A percentile compares a stretch with the other conserved stretches of the same genome.
Evolutionary conservation across 306 rosid genomes (phyloP).

Genomic region (Trichosanthes cucumerina): DNA sequence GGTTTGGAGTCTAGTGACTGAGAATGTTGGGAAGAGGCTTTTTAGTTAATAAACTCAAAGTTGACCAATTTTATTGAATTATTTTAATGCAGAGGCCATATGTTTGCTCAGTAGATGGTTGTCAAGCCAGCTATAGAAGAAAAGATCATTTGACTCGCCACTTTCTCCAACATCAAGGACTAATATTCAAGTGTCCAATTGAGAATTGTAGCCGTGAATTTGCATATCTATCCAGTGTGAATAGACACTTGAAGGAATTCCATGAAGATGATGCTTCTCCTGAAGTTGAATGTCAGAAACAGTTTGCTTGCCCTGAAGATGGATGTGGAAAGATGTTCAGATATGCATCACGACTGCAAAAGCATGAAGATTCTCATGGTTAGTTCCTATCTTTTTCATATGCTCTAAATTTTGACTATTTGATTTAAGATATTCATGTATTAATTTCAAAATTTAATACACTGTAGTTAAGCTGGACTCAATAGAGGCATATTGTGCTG

Average conservation of each 20-base stretch:
- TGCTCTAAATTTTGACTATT: background rate
- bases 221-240: constrained; percentile 37
- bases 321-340: constrained; percentile 64
- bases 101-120: constrained; percentile 48
- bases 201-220: constrained; percentile 48
- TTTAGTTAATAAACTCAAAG: background rate
- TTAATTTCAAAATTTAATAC: background rate
- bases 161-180: constrained; percentile 55
- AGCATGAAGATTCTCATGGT: constrained; percentile 77
- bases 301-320: constrained; percentile 45
- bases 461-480: constrained; percentile 58
- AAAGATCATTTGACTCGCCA: constrained; percentile 83
- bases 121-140: constrained; percentile 65
- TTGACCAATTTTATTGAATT: background rate
- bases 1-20: constrained; percentile 36
- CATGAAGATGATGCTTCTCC: constrained; percentile 30
- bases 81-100: constrained; percentile 54
- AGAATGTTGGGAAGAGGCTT: background rate
- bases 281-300: constrained; percentile 19
- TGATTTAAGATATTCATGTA: background rate
- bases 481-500: constrained; percentile 48
- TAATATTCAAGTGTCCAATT: constrained; percentile 47
- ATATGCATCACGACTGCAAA: constrained; percentile 44
- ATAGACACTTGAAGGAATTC: constrained; percentile 47
- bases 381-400: constrained; percentile 4